Conservation (phyloP, 2,329 filamentous ascomycete genomes). For the Emericellopsis atlantica region DNA sequence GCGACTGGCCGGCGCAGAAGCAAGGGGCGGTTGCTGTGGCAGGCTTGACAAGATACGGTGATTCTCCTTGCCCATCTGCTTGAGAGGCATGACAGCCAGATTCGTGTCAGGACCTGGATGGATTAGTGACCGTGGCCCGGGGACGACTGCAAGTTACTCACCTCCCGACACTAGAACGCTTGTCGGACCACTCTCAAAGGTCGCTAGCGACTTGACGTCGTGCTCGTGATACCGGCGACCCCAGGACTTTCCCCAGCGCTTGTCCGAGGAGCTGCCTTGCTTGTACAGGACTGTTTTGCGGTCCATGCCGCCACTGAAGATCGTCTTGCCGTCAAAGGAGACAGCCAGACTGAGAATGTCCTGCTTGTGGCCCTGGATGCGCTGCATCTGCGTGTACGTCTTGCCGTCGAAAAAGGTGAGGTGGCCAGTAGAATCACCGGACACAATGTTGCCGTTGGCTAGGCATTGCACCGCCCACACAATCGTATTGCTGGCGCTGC, state of each 20-base stretch:
- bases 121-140: not conserved
- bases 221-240: constrained; percentile 82
- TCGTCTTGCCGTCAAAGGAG: constrained; percentile 65
- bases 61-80: constrained; percentile 63
- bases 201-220: constrained; percentile 89
- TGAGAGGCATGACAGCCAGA: constrained; percentile 69
- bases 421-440: constrained; percentile 88
- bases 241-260: constrained; percentile 74
- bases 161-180: constrained; percentile 89
- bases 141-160: constrained; percentile 24
- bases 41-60: constrained; percentile 74
- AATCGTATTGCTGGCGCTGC: constrained; percentile 72
- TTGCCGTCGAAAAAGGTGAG: constrained; percentile 88
- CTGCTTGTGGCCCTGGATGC: constrained; percentile 75
- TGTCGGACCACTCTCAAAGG: constrained; percentile 71
- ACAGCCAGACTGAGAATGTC: constrained; percentile 83
- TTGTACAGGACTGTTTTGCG: constrained; percentile 75
- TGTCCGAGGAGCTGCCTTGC: constrained; percentile 43
- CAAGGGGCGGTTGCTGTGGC: constrained; percentile 63
- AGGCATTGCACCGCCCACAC: constrained; percentile 91
- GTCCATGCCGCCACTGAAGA: constrained; percentile 88
- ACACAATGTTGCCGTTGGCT: constrained; percentile 79
- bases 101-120: constrained; percentile 66
- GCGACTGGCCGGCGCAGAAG: constrained; percentile 60
- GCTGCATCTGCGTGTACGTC: constrained; percentile 78